phyloP scores from a whole-genome alignment of 257 asterid genomes.

The Capsicum pubescens region DNA sequence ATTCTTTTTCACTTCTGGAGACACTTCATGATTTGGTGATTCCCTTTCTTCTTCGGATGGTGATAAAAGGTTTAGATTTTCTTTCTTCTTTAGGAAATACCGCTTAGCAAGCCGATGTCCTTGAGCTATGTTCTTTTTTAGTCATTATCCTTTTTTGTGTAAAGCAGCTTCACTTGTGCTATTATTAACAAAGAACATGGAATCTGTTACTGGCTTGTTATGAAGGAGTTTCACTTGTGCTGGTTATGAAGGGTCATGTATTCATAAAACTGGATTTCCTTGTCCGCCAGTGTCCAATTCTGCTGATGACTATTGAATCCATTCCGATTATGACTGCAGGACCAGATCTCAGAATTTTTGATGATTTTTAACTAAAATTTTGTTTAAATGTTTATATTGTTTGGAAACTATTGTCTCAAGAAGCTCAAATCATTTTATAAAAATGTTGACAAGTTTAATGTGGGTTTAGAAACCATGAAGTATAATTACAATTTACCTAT shows the following conservation, averaged over 20 bases:
- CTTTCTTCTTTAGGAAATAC: constrained; percentile 1
- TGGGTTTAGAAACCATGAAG: constrained; percentile 11
- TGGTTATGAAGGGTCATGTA: background rate
- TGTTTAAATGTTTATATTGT: background rate
- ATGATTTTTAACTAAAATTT: background rate
- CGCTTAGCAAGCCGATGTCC: constrained; percentile 7
- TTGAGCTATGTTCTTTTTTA: constrained; percentile 19
- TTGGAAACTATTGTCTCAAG: background rate
- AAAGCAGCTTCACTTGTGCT: constrained; percentile 6
- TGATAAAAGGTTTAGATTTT: constrained; percentile 70
- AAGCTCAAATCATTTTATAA: background rate
- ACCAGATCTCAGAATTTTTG: background rate
- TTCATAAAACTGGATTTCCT: background rate
- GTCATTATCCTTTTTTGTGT: background rate
- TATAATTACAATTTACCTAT: background rate
- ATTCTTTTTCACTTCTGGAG: constrained; percentile 39
- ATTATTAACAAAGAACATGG: constrained; percentile 3
- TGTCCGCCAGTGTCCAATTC: background rate
- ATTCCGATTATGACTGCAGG: background rate
- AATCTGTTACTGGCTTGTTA: background rate
- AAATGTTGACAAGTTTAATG: background rate
- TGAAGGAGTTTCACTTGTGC: background rate
- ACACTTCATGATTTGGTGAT: constrained; percentile 67
- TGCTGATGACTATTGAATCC: background rate
- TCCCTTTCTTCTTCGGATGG: constrained; percentile 76